A percentile compares a stretch with the other conserved stretches of the same genome.
Evolutionary conservation across 1,139 yeast genomes (phyloP).

Genomic region (Entelexis sorbosivorans): DNA sequence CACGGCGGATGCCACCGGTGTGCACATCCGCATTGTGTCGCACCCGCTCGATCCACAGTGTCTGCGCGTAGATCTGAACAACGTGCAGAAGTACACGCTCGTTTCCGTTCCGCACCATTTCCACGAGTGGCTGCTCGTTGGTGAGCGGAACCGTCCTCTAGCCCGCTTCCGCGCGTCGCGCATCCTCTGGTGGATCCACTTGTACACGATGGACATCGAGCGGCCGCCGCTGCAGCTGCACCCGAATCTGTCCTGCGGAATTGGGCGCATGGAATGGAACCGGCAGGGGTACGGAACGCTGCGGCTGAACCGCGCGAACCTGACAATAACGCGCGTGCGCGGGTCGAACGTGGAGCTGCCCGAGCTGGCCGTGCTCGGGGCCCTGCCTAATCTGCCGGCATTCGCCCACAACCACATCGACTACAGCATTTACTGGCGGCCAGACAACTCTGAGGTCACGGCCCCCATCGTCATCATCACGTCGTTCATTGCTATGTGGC

Average conservation of each 20-base stretch:
- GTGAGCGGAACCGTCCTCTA: not conserved
- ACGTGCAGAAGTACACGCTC: not conserved
- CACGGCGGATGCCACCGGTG: not conserved
- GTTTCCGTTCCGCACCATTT: not conserved
- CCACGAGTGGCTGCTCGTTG: constrained; percentile 1
- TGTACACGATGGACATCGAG: not conserved
- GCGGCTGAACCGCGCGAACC: not conserved
- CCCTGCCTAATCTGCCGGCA: not conserved
- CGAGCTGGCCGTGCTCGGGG: not conserved
- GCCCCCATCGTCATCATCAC: constrained; percentile 6
- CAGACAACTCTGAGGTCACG: not conserved
- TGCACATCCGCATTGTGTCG: not conserved
- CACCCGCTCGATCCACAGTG: not conserved
- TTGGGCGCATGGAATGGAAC: constrained; percentile 1
- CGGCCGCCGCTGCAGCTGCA: not conserved
- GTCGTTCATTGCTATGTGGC: constrained; percentile 12
- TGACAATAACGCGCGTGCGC: not conserved
- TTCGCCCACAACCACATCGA: not conserved
- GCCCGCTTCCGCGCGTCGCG: constrained; percentile 1
- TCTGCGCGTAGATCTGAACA: not conserved
- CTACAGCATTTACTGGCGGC: not conserved
- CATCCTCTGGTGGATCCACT: not conserved
- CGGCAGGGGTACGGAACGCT: not conserved
- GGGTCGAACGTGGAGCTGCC: not conserved
- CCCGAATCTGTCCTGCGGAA: not conserved